Base-by-base conservation (phyloP, 768 basidiomycete species). In the Lentinus brumalis region DNA sequence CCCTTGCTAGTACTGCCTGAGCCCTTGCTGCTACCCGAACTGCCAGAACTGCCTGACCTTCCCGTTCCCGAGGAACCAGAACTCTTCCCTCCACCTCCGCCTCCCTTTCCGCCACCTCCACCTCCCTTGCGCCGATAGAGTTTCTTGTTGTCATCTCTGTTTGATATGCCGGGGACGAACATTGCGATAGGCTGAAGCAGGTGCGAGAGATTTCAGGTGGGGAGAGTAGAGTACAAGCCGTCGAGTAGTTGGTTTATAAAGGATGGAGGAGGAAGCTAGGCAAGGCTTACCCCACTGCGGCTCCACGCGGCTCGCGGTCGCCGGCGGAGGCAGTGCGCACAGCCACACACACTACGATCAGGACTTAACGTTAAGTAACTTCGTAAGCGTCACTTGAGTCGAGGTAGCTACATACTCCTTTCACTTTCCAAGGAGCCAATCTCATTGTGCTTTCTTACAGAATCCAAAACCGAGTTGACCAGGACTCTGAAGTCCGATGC, bases 41-140 rank as follows among this genome's bases (percentile, higher is more conserved):
- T 52, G 18, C 15, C 15, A 35, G 35, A 35, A 35, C 35, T 35
- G 29, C 26, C 59, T 60, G 50, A 60, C 59, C 59, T 61, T 57
- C 50, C 68, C 60, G 44, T 52, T 59, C 21, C 63, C 52, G 29
- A 60, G 57, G 53, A 53, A 5, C 62, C 66, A 30, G 35, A 35
- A 11, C 35, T 35, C 11, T 21, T 66, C 68, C 14, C 55, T 61
- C 66, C 64, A 31, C 64, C 67, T 2, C 66, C 64, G 26, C 64
- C 63, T 21, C 67, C 68, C 14, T 57, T 61, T 38, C 62, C 67
- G 1, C 66, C 64, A 31, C 64, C 67, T 2, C 66, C 64, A 26
- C 64, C 63, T 18, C 68, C 66, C 44, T 60, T 66, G 39, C 67
- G 62, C n/a, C 54, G 68, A 16, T 60, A 65, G 2, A 69, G 60